Evolutionary conservation across 768 basidiomycete genomes (phyloP), one percentile per base, ranked within the genome.

Genomic region (Boletus sp.): DNA sequence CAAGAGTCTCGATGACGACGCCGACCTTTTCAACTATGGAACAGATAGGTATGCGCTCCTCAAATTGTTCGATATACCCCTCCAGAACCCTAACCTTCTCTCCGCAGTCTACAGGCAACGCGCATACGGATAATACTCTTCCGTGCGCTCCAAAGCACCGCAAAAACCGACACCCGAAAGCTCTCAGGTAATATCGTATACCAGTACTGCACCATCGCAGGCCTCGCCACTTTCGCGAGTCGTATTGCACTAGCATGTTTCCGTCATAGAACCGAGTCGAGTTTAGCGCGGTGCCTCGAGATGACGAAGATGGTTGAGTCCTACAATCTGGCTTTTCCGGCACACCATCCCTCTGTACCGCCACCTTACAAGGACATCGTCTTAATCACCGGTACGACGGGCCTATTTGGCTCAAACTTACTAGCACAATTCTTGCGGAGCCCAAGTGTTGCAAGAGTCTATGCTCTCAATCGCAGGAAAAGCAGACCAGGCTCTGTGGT

Each of bases 121-220:
- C 75, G 72, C 64, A 76, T 78, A 30, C 74, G 77, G 4, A 74
- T 77, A 48, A 65, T 71, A 18, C 61, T 81, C 18, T 58, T 79
- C 10, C 69, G 67, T 2, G 69, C 71, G 14, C 59, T 79, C 5
- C 70, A 67, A n/a, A 54, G 58, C 8, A 61, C 68, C 0, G 61
- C 66, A 2, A 50, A 62, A 18, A 14, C 59, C 6, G 64, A 69
- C 32, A 64, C 57, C 1, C 56, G 59, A 20, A 58, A 63, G 47
- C n/a, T 65, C 46, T 40, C 76, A 0, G 58, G 64, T 12, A 74
- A 71, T 42, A 67, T 78, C 46, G 71, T 79, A 2, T 75, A 76
- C 55, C 59, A 68, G 8, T 54, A 77, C 53, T 76, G 72, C 4
- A 73, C 72, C 7, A 71, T 77, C 40, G 42, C 59, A n/a, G 18